Conservation (phyloP, 352 stramenopile species). For the Phytophthora meadii region DNA sequence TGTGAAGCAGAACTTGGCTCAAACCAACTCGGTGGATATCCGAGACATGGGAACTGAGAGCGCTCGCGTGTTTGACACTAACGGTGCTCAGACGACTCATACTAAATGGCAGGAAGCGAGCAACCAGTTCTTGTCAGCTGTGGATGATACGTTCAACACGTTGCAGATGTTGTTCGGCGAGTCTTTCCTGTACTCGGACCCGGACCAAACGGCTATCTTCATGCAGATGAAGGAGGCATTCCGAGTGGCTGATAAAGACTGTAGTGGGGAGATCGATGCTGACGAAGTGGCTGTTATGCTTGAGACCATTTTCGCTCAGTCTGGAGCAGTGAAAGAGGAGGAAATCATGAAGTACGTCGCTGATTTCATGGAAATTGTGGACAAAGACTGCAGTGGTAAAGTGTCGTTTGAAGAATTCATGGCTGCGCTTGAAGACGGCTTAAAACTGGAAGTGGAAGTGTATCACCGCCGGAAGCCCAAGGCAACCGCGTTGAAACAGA, state of each 20-base stretch:
- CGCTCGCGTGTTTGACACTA: conserved; percentile 13
- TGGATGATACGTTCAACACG: conserved; percentile 78
- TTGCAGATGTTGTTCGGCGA: conserved; percentile 75
- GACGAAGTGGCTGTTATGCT: conserved; percentile 75
- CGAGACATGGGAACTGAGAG: conserved; percentile 31
- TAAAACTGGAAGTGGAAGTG: conserved; percentile 82
- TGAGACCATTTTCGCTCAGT: conserved; percentile 73
- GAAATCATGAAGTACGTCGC: conserved; percentile 75
- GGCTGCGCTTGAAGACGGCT: conserved; percentile 72
- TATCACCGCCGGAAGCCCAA: conserved; percentile 57
- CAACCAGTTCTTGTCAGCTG: conserved; percentile 53
- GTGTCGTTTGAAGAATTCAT: conserved; percentile 89
- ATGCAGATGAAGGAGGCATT: conserved; percentile 89
- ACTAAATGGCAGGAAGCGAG: conserved; percentile 62
- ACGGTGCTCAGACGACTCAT: conserved; percentile 32
- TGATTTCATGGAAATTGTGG: conserved; percentile 81
- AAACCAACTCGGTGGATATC: conserved; percentile 57
- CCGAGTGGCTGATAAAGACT: conserved; percentile 72
- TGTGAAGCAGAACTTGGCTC: conserved; percentile 48
- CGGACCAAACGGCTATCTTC: conserved; percentile 77
- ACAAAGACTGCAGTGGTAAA: conserved; percentile 65
- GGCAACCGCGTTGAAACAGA: conserved; percentile 25
- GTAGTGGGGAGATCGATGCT: conserved; percentile 73
- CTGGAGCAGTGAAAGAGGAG: conserved; percentile 63
- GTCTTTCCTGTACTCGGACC: conserved; percentile 74